Evolutionary conservation across 305 asterid genomes (phyloP), one percentile per base, ranked within the genome.

Genomic region (Fraxinus sp.): DNA sequence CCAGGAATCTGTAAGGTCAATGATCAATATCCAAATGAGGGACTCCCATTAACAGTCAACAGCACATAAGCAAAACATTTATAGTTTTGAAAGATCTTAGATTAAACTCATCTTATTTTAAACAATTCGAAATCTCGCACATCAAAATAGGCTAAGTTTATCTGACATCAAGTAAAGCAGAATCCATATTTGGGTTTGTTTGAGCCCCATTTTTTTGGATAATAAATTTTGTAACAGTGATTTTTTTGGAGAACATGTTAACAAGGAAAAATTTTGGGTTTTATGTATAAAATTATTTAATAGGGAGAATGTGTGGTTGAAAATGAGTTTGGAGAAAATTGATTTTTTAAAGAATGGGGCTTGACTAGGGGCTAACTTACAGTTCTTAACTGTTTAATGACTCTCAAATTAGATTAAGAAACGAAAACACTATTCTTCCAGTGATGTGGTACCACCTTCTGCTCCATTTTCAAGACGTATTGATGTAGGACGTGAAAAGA

Each of bases 1-100:
- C 92, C 93, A 68, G 93, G 71, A 81, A 73, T 79, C 99, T 95
- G 91, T 81, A 86, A 88, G 83, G 72, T n/a, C 52, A 83, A 80
- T 74, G 37, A 68, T 18, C 59, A 46, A 80, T 82, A 49, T 32
- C 35, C 81, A 71, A 41, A 33, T 79, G 76, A 76, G 20, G 36
- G 36, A 68, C 37, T 28, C 20, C n/a, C 74, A 3, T 68, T 37
- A 80, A 33, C 72, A 20, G 10, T 77, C 62, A 32, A 64, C 32
- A 71, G 80, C 14, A 35, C 22, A 4, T 39, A 75, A 13, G 62
- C 10, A 32, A 44, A 73, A 18, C 66, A 11, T 35, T 3, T 71
- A 72, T 5, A 28, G 28, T 68, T 68, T 13, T 68, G 18, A 66
- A 22, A 24, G 37, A 26, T 68, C 10, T 10, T 11, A 10, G 74